phyloP scores from a whole-genome alignment of 306 rosid species.

The Quercus dentata region DNA sequence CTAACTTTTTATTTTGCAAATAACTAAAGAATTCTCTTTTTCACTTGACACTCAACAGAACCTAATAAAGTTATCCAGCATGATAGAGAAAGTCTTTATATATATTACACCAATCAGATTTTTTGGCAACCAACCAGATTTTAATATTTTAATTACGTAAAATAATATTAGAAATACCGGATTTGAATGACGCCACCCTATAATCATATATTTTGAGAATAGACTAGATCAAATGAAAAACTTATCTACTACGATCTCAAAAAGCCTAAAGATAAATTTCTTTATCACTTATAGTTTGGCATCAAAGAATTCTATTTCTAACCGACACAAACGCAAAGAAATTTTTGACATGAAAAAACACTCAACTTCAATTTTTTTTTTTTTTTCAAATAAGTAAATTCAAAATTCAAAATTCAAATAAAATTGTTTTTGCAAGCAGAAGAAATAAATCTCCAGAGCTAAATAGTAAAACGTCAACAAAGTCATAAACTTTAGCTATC shows the following conservation, averaged over 20 bases:
- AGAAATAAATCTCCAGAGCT: neutral
- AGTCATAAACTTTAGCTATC: neutral
- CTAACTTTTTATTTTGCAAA: neutral
- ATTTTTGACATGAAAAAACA: neutral
- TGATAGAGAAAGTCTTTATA: neutral
- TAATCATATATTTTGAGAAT: neutral
- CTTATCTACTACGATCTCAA: neutral
- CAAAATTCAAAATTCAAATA: neutral
- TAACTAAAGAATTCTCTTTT: neutral
- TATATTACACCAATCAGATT: neutral
- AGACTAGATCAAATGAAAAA: neutral
- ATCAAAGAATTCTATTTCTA: neutral
- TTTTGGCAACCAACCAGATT: neutral
- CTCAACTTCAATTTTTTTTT: neutral
- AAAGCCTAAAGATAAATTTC: neutral
- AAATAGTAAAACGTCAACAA: neutral
- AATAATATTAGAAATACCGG: neutral
- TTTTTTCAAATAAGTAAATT: too few species aligned
- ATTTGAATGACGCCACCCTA: neutral
- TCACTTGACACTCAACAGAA: neutral
- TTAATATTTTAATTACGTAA: neutral
- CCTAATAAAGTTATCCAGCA: neutral
- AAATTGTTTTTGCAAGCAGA: neutral
- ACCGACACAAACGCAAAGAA: neutral
- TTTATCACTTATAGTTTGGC: too few species aligned